These are phyloP conservation scores for Mycena chlorophos DNA, from an alignment of 768 basidiomycete species.

Conservation along the genomic window DNA sequence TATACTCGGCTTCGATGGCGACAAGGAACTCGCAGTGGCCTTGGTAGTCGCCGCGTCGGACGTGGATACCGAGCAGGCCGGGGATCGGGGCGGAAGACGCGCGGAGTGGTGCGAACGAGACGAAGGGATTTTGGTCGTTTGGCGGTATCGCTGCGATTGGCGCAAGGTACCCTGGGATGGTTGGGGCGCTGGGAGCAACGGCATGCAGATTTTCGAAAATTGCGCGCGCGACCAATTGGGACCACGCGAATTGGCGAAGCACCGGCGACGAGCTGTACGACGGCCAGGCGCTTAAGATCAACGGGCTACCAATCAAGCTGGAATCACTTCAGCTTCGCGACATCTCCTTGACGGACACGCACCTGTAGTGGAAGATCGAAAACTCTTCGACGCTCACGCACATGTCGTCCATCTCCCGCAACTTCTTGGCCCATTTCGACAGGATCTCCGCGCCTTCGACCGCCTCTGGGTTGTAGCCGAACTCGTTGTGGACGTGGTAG, in stretches of 20 bases:
- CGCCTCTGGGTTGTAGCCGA: neutral
- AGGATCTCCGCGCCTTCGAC: neutral
- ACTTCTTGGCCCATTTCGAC: neutral
- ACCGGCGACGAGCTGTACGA: neutral
- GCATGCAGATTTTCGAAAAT: neutral
- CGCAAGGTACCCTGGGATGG: neutral
- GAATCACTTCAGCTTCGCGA: neutral
- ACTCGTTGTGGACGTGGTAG: neutral
- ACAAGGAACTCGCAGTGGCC: neutral
- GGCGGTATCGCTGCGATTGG: neutral
- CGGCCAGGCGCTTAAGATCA: neutral
- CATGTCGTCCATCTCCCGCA: neutral
- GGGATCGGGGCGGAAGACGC: neutral
- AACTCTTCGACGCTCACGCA: neutral
- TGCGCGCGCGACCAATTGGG: neutral
- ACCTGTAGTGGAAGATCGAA: neutral
- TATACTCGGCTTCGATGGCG: neutral
- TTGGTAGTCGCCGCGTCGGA: neutral
- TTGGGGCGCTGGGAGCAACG: neutral
- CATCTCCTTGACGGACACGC: neutral
- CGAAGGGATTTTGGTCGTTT: neutral
- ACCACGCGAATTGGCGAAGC: neutral
- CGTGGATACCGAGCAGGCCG: neutral
- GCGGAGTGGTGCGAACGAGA: neutral
- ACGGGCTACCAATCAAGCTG: neutral